Evolutionary conservation across 2,329 filamentous ascomycete species (phyloP).

Genomic region (Leptodontidium sp.): DNA sequence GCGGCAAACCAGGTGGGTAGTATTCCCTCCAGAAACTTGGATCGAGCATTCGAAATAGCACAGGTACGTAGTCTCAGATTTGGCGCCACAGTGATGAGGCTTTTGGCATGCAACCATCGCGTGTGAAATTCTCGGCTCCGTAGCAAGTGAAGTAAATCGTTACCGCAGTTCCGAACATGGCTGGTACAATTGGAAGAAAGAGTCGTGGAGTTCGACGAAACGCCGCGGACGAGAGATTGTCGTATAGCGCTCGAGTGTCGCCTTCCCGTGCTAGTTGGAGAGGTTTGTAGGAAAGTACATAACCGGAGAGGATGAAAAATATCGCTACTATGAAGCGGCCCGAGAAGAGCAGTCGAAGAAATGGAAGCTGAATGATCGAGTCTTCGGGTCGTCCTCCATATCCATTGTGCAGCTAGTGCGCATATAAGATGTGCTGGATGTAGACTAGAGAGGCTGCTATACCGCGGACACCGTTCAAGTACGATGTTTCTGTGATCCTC

Average conservation of each 20-base stretch:
- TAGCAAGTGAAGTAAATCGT: slow-evolving; percentile 8
- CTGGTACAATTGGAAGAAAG: slow-evolving; percentile 11
- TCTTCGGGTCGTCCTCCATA: neutral
- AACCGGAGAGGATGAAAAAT: slow-evolving; percentile 58
- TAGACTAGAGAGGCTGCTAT: slow-evolving; percentile 46
- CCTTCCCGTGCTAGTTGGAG: slow-evolving; percentile 43
- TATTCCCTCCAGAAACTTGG: slow-evolving; percentile 10
- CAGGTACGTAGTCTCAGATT: slow-evolving; percentile 34
- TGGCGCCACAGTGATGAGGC: slow-evolving; percentile 1
- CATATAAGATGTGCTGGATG: slow-evolving; percentile 13
- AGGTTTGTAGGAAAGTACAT: slow-evolving; percentile 53
- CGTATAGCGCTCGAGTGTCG: slow-evolving; percentile 49
- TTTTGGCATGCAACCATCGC: slow-evolving; percentile 5
- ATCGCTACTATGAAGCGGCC: slow-evolving; percentile 56
- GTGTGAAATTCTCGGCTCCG: neutral
- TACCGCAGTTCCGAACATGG: slow-evolving; percentile 11
- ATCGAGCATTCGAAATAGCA: slow-evolving; percentile 14
- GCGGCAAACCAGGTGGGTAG: slow-evolving; percentile 9
- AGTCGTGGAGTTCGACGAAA: slow-evolving; percentile 21
- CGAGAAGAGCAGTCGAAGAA: slow-evolving; percentile 23
- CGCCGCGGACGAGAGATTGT: slow-evolving; percentile 34
- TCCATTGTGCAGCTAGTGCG: slow-evolving; percentile 4
- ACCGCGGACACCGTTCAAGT: slow-evolving; percentile 56
- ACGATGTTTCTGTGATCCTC: slow-evolving; percentile 35
- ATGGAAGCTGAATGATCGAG: slow-evolving; percentile 20